These are phyloP conservation scores for Calocybe gambosa DNA, from an alignment of 1,284 basidiomycete genomes.

Conservation along the genomic window DNA sequence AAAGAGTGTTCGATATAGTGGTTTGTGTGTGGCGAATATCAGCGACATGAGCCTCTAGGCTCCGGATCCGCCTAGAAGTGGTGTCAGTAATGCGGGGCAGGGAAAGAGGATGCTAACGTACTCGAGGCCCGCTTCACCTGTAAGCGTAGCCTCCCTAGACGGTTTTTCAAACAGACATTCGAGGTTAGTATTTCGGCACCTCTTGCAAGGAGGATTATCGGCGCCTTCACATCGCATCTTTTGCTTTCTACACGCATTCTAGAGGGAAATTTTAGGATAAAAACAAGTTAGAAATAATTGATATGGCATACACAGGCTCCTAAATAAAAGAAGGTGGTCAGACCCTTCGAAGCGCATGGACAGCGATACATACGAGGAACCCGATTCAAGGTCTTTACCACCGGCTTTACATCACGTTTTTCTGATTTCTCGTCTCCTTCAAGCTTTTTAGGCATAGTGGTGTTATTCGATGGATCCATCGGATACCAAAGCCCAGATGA, in stretches of 20 bases:
- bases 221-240: constrained; percentile 89
- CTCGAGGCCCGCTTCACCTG: constrained; percentile 85
- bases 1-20: constrained; percentile 69
- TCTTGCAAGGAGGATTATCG: constrained; percentile 86
- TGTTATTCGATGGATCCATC: constrained; percentile 22
- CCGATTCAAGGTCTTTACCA: constrained; percentile 70
- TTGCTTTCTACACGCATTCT: constrained; percentile 83
- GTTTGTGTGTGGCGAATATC: constrained; percentile 67
- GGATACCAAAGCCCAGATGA: not conserved
- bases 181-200: constrained; percentile 79
- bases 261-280: not conserved
- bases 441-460: constrained; percentile 31
- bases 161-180: constrained; percentile 91
- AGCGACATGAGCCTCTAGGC: constrained; percentile 76
- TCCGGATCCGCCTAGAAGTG: constrained; percentile 69
- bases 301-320: constrained; percentile 68
- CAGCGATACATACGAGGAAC: constrained; percentile 62
- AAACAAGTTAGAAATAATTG: not conserved
- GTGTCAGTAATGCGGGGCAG: constrained; percentile 10
- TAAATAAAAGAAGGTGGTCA: constrained; percentile 21
- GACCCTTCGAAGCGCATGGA: constrained; percentile 13
- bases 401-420: constrained; percentile 60
- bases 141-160: constrained; percentile 73
- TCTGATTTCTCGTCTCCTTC: constrained; percentile 40
- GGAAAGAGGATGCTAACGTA: constrained; percentile 33